Evolutionary conservation across 2,329 filamentous ascomycete species (phyloP).

Genomic region (Neocucurbitaria cava): DNA sequence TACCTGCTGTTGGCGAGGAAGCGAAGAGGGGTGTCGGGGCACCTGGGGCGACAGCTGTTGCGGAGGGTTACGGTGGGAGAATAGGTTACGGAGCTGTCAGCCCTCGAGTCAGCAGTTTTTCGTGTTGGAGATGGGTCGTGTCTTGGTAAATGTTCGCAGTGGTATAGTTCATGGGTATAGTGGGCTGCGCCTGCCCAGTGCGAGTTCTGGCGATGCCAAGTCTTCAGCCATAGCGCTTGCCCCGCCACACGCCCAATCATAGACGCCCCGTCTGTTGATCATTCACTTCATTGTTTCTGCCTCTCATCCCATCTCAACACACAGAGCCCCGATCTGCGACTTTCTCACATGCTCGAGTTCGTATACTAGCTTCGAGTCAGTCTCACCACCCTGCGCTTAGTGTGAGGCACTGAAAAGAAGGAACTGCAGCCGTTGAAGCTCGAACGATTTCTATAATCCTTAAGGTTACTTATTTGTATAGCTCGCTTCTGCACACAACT

Average conservation of each 20-base stretch:
- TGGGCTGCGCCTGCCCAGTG: slow-evolving; percentile 18
- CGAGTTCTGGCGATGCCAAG: slow-evolving; percentile 7
- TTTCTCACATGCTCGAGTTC: not conserved
- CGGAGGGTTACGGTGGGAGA: slow-evolving; percentile 16
- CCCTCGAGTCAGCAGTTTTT: slow-evolving; percentile 16
- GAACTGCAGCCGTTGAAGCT: not conserved
- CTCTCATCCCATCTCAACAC: not conserved
- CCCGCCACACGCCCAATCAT: not conserved
- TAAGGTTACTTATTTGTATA: not conserved
- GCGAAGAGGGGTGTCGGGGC: slow-evolving; percentile 33
- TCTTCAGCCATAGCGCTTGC: not conserved
- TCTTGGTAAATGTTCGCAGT: slow-evolving; percentile 28
- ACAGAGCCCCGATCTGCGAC: not conserved
- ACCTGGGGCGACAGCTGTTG: slow-evolving; percentile 17
- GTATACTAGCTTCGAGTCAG: not conserved
- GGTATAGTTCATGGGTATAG: slow-evolving; percentile 20
- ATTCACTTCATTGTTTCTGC: not conserved
- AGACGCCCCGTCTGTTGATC: not conserved
- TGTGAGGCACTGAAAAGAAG: not conserved
- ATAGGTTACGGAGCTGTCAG: slow-evolving; percentile 17
- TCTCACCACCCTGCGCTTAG: not conserved
- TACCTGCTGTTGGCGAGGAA: slow-evolving; percentile 43
- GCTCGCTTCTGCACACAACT: not conserved
- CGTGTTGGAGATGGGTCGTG: slow-evolving; percentile 21
- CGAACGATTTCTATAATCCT: no score